Percentiles rank a stretch among this genome's conserved stretches.
Evolutionary conservation across 1,284 basidiomycete genomes (phyloP).

Genomic region (Apiotrichum akiyoshidainum): DNA sequence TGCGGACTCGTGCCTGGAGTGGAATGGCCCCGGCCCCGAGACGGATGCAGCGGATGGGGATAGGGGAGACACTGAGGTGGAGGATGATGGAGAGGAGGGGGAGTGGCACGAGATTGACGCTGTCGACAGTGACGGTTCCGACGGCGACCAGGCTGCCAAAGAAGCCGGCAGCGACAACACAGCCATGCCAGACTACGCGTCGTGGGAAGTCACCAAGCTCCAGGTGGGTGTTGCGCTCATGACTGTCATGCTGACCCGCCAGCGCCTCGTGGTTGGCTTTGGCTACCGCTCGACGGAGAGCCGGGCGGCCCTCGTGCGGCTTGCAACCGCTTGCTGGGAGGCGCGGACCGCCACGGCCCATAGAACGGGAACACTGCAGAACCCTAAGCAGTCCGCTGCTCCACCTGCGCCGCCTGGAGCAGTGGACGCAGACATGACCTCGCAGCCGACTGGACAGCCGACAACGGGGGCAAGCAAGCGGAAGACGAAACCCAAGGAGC

Average conservation of each 20-base stretch:
- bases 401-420: not conserved
- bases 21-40: slow-evolving; percentile 20
- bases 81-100: slow-evolving; percentile 4
- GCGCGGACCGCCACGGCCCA: slow-evolving; percentile 23
- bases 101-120: slow-evolving; percentile 9
- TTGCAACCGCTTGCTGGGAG: slow-evolving; percentile 43
- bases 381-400: not conserved
- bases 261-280: slow-evolving; percentile 24
- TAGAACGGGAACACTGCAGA: not conserved
- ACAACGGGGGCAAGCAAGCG: too few relatives aligned
- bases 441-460: too few relatives aligned
- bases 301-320: slow-evolving; percentile 28
- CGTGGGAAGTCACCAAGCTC: slow-evolving; percentile 36
- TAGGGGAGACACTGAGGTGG: not conserved
- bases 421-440: not conserved
- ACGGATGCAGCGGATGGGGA: not conserved
- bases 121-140: slow-evolving; percentile 14
- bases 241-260: not conserved
- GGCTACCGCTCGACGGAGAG: slow-evolving; percentile 38
- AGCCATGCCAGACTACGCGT: slow-evolving; percentile 43
- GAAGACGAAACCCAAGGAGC: not conserved
- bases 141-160: not conserved
- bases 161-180: slow-evolving; percentile 9
- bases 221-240: slow-evolving; percentile 29
- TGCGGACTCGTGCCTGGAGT: not conserved